Evolutionary conservation across 345 rosid genomes (phyloP).

Genomic region (Noccaea bulbosa): DNA sequence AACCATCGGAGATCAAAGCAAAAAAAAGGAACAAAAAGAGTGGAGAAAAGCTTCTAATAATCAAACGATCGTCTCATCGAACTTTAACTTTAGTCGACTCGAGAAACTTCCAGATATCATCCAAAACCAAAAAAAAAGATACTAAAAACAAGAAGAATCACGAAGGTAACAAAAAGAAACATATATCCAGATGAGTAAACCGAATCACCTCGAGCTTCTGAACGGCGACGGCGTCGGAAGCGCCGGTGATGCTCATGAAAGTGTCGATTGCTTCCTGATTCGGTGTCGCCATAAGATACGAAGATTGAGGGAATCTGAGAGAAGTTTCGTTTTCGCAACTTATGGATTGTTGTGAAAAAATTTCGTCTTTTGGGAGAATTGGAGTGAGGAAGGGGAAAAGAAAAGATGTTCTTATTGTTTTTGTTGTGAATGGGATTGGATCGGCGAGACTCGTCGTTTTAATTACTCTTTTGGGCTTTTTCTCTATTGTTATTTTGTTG

Average conservation of each 20-base stretch:
- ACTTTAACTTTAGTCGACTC: slow-evolving; percentile 13
- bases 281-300: slow-evolving; percentile 64
- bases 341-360: not conserved
- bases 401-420: slow-evolving; percentile 4
- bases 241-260: slow-evolving; percentile 88
- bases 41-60: not conserved
- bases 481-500: too few relatives aligned
- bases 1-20: slow-evolving; percentile 8
- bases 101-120: not conserved
- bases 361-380: slow-evolving; percentile 6
- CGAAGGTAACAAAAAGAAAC: not conserved
- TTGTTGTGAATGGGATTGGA: slow-evolving; percentile 31
- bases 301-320: slow-evolving; percentile 12
- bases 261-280: slow-evolving; percentile 84
- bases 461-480: too few relatives aligned
- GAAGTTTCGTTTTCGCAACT: slow-evolving; percentile 15
- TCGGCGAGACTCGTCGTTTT: slow-evolving; percentile 38
- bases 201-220: slow-evolving; percentile 70
- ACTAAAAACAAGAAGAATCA: not conserved
- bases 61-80: slow-evolving; percentile 27
- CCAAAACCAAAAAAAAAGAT: not conserved
- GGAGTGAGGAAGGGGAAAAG: slow-evolving; percentile 37
- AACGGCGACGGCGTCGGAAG: slow-evolving; percentile 64
- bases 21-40: not conserved
- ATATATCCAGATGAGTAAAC: slow-evolving; percentile 19